phyloP scores from a whole-genome alignment of 805 yeast genomes.

The Yamadazyma phyllophila region DNA sequence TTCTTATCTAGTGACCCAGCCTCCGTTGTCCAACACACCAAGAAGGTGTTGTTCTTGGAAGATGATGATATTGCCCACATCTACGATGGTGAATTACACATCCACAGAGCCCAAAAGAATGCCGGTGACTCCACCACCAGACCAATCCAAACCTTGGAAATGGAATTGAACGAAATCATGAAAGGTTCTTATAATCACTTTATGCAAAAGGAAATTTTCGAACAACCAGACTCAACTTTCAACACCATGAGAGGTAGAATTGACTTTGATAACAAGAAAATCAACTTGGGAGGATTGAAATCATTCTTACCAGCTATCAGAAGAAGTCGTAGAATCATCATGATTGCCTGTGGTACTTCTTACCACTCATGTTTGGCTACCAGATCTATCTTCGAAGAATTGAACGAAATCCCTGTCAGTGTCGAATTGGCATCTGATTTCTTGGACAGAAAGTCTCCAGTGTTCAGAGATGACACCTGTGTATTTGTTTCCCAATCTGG shows the following conservation, averaged over 20 bases:
- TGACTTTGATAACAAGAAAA: conserved; percentile 75
- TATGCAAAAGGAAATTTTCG: conserved; percentile 98
- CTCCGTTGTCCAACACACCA: conserved; percentile 94
- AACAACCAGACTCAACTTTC: conserved; percentile 97
- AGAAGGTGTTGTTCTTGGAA: conserved; percentile 92
- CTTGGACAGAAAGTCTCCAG: conserved; percentile 93
- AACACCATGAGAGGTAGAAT: conserved; percentile 99
- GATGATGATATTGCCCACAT: conserved; percentile 99
- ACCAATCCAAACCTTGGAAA: conserved; percentile 92
- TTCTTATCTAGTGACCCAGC: conserved; percentile 97
- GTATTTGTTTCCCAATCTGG: conserved; percentile 98
- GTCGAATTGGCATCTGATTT: conserved; percentile 95
- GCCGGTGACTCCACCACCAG: conserved; percentile 91
- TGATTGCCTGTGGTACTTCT: conserved; percentile 99
- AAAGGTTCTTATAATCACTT: conserved; percentile 94
- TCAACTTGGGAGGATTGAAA: conserved; percentile 87
- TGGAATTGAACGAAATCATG: conserved; percentile 97
- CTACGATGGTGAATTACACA: conserved; percentile 96
- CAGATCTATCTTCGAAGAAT: conserved; percentile 92
- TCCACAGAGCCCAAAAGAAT: conserved; percentile 85
- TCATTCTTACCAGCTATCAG: conserved; percentile 83
- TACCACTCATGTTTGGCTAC: conserved; percentile 98
- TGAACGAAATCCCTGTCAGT: conserved; percentile 90
- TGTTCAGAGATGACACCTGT: conserved; percentile 96
- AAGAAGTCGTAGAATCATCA: conserved; percentile 90